These are phyloP conservation scores for Celoporthe dispersa DNA, from an alignment of 2,329 filamentous ascomycete genomes.

Conservation along the genomic window DNA sequence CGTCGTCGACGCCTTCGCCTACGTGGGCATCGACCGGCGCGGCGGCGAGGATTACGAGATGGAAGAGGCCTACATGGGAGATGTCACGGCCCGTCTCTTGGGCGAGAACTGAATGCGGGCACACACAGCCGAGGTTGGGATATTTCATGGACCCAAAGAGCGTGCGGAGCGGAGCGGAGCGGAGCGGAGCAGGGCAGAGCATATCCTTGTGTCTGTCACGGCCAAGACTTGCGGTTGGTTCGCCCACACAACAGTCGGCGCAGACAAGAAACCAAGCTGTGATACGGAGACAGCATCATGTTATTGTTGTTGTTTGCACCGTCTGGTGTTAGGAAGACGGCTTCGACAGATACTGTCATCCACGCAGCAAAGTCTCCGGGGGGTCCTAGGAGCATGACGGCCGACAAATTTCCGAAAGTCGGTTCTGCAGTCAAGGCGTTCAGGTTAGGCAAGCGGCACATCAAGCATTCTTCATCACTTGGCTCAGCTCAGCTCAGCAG, in stretches of 20 bases:
- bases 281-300: background rate
- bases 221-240: background rate
- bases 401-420: background rate
- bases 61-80: constrained; percentile 89
- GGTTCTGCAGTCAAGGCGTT: background rate
- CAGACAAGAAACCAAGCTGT: background rate
- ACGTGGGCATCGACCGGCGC: constrained; percentile 79
- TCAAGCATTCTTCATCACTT: background rate
- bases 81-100: constrained; percentile 83
- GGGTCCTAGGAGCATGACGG: background rate
- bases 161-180: background rate
- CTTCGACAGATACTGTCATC: background rate
- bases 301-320: background rate
- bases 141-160: constrained; percentile 11
- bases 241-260: background rate
- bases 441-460: background rate
- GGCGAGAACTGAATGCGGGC: constrained; percentile 64
- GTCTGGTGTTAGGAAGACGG: background rate
- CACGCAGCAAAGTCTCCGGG: background rate
- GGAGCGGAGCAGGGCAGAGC: background rate
- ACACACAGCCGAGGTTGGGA: background rate
- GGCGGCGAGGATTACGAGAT: constrained; percentile 80
- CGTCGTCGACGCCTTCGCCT: constrained; percentile 85
- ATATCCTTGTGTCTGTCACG: background rate
- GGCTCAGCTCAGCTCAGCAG: background rate